Conservation (phyloP, 345 rosid species). For the Brassica incana region DNA sequence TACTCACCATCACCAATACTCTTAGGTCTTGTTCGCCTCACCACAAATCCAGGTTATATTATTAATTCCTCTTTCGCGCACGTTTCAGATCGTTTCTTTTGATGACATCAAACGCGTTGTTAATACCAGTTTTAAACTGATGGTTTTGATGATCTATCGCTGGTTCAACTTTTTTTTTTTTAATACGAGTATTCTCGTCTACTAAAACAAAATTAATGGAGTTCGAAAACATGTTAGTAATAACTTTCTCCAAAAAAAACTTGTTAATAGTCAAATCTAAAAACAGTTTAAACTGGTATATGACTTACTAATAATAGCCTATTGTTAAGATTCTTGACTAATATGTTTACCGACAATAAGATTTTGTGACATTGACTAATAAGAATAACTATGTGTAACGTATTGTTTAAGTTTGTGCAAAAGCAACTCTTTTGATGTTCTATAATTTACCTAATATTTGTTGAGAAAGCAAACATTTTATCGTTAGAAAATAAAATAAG, state of each 20-base stretch:
- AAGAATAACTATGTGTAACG: not conserved
- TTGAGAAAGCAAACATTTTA: not conserved
- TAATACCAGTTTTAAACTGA: not conserved
- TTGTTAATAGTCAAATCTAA: not conserved
- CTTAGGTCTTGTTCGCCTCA: constrained; percentile 49
- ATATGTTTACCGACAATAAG: not conserved
- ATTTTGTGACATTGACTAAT: not conserved
- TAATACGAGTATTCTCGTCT: not conserved
- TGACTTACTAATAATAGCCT: not conserved
- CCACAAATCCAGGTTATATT: constrained; percentile 67
- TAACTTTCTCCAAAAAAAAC: not conserved
- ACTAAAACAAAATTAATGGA: not conserved
- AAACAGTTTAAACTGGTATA: not conserved
- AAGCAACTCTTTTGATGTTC: not conserved
- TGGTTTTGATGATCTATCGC: not conserved
- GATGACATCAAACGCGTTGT: not conserved
- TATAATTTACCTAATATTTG: not conserved
- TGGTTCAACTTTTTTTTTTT: not conserved
- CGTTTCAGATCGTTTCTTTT: not conserved
- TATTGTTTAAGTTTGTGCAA: not conserved
- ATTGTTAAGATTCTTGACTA: not conserved
- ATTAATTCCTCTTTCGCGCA: not conserved
- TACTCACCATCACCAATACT: constrained; percentile 66
- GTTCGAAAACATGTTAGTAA: not conserved
- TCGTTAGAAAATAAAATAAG: not conserved